These are phyloP conservation scores for Mucor circinelloides DNA, from an alignment of 371 early-diverging fungal species.

Conservation along the genomic window DNA sequence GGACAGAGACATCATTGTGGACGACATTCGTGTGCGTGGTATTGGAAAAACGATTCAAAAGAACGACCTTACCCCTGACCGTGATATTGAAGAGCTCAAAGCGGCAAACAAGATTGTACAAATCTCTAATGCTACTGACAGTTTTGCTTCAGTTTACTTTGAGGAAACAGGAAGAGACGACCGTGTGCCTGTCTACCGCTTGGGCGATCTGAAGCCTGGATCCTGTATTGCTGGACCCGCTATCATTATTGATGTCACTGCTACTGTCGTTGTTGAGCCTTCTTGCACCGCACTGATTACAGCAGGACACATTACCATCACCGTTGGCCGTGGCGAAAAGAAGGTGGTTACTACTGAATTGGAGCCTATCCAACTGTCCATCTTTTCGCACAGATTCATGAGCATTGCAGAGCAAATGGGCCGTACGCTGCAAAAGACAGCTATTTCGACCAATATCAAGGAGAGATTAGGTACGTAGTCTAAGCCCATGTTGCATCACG, in stretches of 20 bases:
- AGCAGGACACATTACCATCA: constrained; percentile 77
- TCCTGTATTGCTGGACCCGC: constrained; percentile 82
- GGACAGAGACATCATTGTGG: constrained; percentile 82
- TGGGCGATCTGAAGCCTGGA: constrained; percentile 68
- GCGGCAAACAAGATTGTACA: constrained; percentile 8
- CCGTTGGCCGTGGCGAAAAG: constrained; percentile 53
- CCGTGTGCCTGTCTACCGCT: constrained; percentile 74
- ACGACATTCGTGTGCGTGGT: constrained; percentile 92
- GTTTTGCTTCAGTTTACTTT: constrained; percentile 75
- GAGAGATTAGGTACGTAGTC: constrained; percentile 65
- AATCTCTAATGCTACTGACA: constrained; percentile 27
- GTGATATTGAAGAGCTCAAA: constrained; percentile 46
- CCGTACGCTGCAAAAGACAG: constrained; percentile 89
- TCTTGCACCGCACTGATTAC: constrained; percentile 77
- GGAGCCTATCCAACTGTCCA: constrained; percentile 88
- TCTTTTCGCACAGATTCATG: constrained; percentile 97
- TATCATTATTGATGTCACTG: constrained; percentile 84
- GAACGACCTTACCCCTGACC: constrained; percentile 39
- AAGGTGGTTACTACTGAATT: constrained; percentile 56
- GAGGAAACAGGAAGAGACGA: constrained; percentile 67
- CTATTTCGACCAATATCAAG: constrained; percentile 96
- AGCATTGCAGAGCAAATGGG: constrained; percentile 98
- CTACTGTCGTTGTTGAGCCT: constrained; percentile 88
- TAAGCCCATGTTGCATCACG: neutral
- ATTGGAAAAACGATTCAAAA: constrained; percentile 64